Base-by-base conservation (phyloP, 2,329 filamentous ascomycete genomes). In the Penicillium sp. region DNA sequence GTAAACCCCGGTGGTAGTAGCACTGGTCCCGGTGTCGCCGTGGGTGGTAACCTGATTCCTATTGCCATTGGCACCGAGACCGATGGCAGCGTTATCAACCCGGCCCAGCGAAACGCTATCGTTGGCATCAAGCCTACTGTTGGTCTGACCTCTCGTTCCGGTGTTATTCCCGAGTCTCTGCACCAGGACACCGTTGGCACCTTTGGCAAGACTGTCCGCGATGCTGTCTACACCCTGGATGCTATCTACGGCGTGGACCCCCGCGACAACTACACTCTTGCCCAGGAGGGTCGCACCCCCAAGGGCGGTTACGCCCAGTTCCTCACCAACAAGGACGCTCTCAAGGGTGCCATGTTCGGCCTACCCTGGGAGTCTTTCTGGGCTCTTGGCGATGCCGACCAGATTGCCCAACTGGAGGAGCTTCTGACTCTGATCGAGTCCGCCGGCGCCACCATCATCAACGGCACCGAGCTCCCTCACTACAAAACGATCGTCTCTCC, bases 61-160 rank as follows among this genome's bases (percentile, higher is more conserved):
- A 84, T 87, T 60, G 74, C 82, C 0, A 63, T 89, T 0, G 87
- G 86, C 1, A 89, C 85, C 0, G 86, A 89, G 68, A 89, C 85
- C 0, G 85, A 89, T 60, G 85, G 79, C 3, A 82, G 78, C 67
- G 75, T 89, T 13, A 87, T 88, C 59, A 83, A 80, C 61, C 86
- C 86, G 0, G 84, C 86, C 0, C 78, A 84, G 62, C 72, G 83
- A 4, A 87, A 86, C 59, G 77, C 74, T 1, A 62, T 89, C 1
- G 84, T 89, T 1, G 86, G 86, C 3, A 78, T 89, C 63, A 89
- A 89, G 67, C 85, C 86, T 1, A 89, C 85, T 1, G 82, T 89
- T 5, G 86, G 86, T 0, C 65, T 87, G 41, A 87, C 84, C 0
- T 87, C 84, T 7, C 72, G 84, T 13, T 74, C 69, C 16, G 80